Base-by-base conservation (phyloP, 306 rosid genomes). In the Phaseolus lunatus region DNA sequence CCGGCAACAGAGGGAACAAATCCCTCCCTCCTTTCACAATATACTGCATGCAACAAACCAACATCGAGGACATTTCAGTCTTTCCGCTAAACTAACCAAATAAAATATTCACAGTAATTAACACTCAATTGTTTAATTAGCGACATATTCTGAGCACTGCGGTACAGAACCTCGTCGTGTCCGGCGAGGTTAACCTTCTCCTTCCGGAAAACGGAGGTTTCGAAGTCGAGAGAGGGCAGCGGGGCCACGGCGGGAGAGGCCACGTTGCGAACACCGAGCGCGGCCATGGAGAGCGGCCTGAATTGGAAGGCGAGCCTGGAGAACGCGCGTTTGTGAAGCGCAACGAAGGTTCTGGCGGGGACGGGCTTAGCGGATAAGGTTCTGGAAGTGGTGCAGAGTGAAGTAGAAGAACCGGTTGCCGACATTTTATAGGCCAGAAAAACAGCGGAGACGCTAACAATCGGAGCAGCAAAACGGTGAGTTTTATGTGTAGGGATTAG, bases 1-100 rank as follows among this genome's bases (percentile, higher is more conserved):
- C 99, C 0, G 89, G 96, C 85, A 95, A 84, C 82, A 95, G 71
- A 83, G 77, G 91, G 84, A 95, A 95, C 86, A 95, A 84, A 83
- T 95, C 90, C 48, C 99, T 89, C 49, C 99, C 99, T 72, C 99
- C 99, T 85, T 72, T 89, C 59, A 95, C 97, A 23, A 95, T 95
- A 49, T 70, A 90, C 99, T 95, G 70, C 70, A 90, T 88, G 58
- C 72, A 89, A 73, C 3, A 73, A 78, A 39, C 39, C 16, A 81
- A 53, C 9, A 3, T 5, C 64, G 10, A 22, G 64, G 65, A 5
- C 37, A 58, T 14, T 24, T 58, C 9, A 2, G 65, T 24, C 15
- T 22, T 5, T 23, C 12, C 33, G 11, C 8, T 5, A 56, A n/a
- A 16, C 11, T 5, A 49, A n/a, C 7, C 0, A 5, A 48, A 16